phyloP scores from a whole-genome alignment of 495 filamentous ascomycete species.

The Aspergillus haitiensis region DNA sequence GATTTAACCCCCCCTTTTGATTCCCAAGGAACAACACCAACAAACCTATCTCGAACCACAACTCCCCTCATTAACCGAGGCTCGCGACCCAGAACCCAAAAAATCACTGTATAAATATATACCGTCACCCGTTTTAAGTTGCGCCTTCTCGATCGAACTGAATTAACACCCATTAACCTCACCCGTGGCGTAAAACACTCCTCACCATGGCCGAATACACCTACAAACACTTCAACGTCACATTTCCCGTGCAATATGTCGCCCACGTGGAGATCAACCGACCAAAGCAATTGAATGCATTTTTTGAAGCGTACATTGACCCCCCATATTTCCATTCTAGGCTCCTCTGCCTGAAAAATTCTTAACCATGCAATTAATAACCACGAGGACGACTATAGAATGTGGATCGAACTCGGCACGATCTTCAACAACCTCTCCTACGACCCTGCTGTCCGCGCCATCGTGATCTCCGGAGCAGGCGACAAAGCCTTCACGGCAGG shows the following conservation, averaged over 20 bases:
- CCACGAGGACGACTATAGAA: conserved; percentile 42
- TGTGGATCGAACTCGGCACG: conserved; percentile 80
- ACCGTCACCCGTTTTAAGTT: not conserved
- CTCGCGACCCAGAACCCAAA: too few relatives aligned
- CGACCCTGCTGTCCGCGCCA: conserved; percentile 69
- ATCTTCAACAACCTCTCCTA: conserved; percentile 74
- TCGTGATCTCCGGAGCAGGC: conserved; percentile 82
- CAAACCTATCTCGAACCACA: too few relatives aligned
- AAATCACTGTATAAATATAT: too few relatives aligned
- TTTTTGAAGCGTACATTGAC: conserved; percentile 62
- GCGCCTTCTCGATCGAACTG: not conserved
- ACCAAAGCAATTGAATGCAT: conserved; percentile 86
- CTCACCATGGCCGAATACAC: conserved; percentile 28
- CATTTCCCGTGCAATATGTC: conserved; percentile 68
- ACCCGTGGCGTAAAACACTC: not conserved
- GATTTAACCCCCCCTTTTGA: too few relatives aligned
- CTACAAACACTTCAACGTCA: conserved; percentile 75
- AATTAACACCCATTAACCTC: not conserved
- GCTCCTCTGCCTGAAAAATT: not conserved
- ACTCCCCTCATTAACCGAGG: too few relatives aligned
- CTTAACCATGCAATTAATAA: not conserved
- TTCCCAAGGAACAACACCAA: too few relatives aligned
- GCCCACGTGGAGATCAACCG: conserved; percentile 94
- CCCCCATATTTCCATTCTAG: not conserved
- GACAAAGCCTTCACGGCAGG: conserved; percentile 80